Base-by-base conservation (phyloP, 306 rosid species). In the Psophocarpus tetragonolobus region DNA sequence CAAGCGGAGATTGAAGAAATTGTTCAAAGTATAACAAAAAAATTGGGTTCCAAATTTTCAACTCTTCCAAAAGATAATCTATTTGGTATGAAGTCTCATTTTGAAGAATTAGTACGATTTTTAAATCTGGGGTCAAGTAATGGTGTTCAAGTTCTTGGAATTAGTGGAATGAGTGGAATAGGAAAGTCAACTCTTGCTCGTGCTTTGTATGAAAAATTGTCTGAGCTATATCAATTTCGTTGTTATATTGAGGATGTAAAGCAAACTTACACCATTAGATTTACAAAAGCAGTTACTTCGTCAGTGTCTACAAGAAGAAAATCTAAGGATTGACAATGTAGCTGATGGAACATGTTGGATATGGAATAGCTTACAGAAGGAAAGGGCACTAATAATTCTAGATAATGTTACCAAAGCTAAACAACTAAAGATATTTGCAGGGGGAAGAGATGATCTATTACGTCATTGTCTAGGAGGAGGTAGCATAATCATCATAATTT, bases 161-260 rank as follows among this genome's bases (percentile, higher is more conserved):
- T 45, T 13, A 45, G 20, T 45, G 50, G 17, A 45, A 7, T 45
- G 50, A 6, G 50, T 42, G 50, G 50, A 12, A 42, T 42, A 42
- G 50, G n/a, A n/a, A n/a, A n/a, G n/a, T n/a, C n/a, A n/a, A n/a
- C n/a, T n/a, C n/a, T n/a, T n/a, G n/a, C n/a, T 47, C n/a, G 18
- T 4, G 39, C 18, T 14, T 21, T 75, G 1, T 64, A 48, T 17
- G 63, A 62, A 3, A 64, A 30, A 39, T 48, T 47, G 53, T 48
- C 36, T 14, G 41, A 64, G 58, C 33, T 27, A 15, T 76, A 20
- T 50, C 38, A 20, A 14, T 48, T 35, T 21, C 11, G 26, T 2
- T 64, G 73, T 76, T 66, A 18, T 5, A 72, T 78, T 20, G 60
- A 41, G 13, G 68, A 77, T 30, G 61, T 68, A 68, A 68, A 77